These are phyloP conservation scores for Saccharomyces paradoxus DNA, from an alignment of 805 yeast species.

Conservation along the genomic window DNA sequence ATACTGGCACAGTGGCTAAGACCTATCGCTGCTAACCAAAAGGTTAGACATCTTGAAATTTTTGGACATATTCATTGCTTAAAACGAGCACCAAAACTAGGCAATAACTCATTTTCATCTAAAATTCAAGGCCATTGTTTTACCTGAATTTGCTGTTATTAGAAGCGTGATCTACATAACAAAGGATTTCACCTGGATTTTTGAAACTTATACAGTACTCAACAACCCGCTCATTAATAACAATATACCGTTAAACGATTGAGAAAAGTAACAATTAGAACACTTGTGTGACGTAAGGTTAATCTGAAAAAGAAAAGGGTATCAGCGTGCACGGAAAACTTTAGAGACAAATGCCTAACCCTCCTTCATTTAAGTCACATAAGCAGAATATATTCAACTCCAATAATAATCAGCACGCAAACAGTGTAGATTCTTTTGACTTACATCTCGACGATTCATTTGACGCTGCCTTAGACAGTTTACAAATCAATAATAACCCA, in stretches of 20 bases:
- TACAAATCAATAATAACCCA: conserved; percentile 34
- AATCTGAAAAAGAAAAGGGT: not conserved
- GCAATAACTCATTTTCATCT: not conserved
- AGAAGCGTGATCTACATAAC: not conserved
- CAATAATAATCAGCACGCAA: conserved; percentile 4
- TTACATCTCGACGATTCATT: conserved; percentile 50
- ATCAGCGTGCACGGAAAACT: not conserved
- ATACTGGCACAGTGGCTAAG: not conserved
- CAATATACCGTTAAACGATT: not conserved
- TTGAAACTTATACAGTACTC: not conserved
- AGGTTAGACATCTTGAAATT: not conserved
- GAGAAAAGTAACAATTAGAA: not conserved
- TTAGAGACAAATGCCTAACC: not conserved
- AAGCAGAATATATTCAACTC: not conserved
- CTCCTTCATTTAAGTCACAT: conserved; percentile 7
- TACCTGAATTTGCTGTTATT: not conserved
- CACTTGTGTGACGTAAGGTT: not conserved
- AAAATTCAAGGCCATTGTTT: not conserved
- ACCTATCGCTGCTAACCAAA: not conserved
- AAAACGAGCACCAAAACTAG: not conserved
- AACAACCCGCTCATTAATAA: not conserved
- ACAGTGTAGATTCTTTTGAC: conserved; percentile 44
- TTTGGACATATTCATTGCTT: not conserved
- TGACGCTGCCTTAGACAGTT: conserved; percentile 56
- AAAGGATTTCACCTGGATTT: not conserved